Evolutionary conservation across 2,329 filamentous ascomycete species (phyloP), one percentile per base, ranked within the genome.

Genomic region (Trichoderma sp.): DNA sequence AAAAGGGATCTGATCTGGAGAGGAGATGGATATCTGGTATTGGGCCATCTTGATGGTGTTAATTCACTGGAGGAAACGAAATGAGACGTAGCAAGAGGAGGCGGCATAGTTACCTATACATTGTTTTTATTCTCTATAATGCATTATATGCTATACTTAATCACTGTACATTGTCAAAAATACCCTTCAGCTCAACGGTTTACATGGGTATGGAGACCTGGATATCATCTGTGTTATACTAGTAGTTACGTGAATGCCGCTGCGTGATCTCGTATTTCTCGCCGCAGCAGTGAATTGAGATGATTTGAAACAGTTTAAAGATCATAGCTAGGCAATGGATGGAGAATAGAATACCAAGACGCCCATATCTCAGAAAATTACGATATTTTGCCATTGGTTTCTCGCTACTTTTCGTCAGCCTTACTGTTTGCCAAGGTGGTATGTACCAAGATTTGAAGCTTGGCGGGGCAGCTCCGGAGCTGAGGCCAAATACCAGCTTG

Each of bases 391-490:
- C 37, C 2, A 39, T 6, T 14, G 16, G 2, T 39, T 16, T 5
- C 37, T 39, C 18, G 37, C 8, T 39, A 16, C 37, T 18, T 18
- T 18, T 7, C 7, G 18, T 39, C 37, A 18, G 37, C 14, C 16
- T 18, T 6, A 39, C 37, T 16, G 5, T 18, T 18, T 18, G 16
- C 16, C 37, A 18, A 39, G 37, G 32, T 13, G 8, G 4, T 32
- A 34, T 14, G 32, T 34, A 34, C 32, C 13, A 34, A 52, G 11
- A 2, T 52, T 52, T 52, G 49, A 26, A 63, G 49, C 14, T 55
- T 65, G 61, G 61, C 61, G 61, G 61, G 61, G 61, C 51, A 65
- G 61, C 61, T 65, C 60, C 39, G 39, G 60, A 64, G 49, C 49
- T 51, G 39, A 51, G 60, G 60, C n/a, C 60, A 28, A 28, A 24